These are phyloP conservation scores for Salix koriyanagi DNA, from an alignment of 345 rosid genomes.

Conservation along the genomic window DNA sequence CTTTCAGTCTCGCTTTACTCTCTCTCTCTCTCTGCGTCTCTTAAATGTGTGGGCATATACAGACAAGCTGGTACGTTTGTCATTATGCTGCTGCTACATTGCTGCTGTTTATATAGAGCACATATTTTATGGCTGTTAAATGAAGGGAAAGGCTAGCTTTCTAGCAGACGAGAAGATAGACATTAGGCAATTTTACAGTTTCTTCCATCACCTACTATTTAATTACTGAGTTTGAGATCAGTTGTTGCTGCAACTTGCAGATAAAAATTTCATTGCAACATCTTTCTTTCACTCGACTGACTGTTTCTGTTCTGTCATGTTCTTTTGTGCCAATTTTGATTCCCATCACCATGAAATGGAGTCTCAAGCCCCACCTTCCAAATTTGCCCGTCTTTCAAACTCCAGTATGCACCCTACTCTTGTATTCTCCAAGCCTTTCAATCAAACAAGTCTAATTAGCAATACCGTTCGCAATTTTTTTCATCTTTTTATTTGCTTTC, in stretches of 20 bases:
- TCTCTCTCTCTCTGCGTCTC: background rate
- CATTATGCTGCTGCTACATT: background rate
- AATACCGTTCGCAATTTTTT: background rate
- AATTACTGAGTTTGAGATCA: slow-evolving; percentile 5
- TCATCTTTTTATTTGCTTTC: background rate
- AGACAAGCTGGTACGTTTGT: background rate
- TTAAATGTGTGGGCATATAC: background rate
- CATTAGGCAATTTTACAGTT: background rate
- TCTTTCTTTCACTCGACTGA: background rate
- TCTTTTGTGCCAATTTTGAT: slow-evolving; percentile 1
- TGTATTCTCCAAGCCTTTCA: background rate
- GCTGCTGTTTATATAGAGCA: background rate
- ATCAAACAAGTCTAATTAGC: background rate
- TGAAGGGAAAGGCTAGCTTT: background rate
- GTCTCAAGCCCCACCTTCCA: slow-evolving; percentile 19
- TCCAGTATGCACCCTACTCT: background rate
- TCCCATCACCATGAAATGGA: slow-evolving; percentile 23
- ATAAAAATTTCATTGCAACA: background rate
- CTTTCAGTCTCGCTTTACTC: background rate
- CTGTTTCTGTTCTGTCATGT: background rate
- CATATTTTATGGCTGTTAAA: background rate
- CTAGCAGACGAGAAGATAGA: background rate
- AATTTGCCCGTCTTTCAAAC: slow-evolving; percentile 25
- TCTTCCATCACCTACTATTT: background rate
- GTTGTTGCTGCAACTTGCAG: background rate